Evolutionary conservation across 495 filamentous ascomycete genomes (phyloP).

Genomic region (Penicillium angulare): DNA sequence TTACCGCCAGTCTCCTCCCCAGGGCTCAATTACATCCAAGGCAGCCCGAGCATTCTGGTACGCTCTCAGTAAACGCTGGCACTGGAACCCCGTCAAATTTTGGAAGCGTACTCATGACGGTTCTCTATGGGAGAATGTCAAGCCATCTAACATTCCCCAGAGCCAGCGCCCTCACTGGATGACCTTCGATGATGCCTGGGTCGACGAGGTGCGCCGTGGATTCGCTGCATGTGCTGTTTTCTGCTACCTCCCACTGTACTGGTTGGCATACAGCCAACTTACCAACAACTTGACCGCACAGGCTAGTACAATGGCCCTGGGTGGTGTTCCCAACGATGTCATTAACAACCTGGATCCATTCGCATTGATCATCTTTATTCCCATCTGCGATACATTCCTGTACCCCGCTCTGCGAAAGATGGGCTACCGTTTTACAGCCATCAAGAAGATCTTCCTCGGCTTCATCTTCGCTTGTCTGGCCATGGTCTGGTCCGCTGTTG

Average conservation of each 20-base stretch:
- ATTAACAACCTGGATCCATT: conserved; percentile 71
- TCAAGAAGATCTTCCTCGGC: conserved; percentile 66
- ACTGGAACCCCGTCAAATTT: conserved; percentile 45
- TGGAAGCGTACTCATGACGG: conserved; percentile 43
- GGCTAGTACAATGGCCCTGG: conserved; percentile 46
- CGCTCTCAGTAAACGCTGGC: conserved; percentile 65
- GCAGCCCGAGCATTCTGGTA: conserved; percentile 53
- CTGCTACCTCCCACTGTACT: conserved; percentile 70
- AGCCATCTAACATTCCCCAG: conserved; percentile 54
- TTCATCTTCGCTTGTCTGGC: conserved; percentile 59
- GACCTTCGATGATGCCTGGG: conserved; percentile 74
- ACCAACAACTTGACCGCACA: conserved; percentile 63
- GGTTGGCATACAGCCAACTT: conserved; percentile 59
- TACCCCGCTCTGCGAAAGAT: conserved; percentile 61
- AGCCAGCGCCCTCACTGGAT: conserved; percentile 53
- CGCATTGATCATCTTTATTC: conserved; percentile 66
- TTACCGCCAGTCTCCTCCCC: conserved; percentile 58
- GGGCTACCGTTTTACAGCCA: conserved; percentile 61
- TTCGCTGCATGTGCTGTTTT: conserved; percentile 69
- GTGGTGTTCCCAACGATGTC: conserved; percentile 65
- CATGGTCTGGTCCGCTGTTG: conserved; percentile 58
- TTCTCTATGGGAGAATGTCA: conserved; percentile 61
- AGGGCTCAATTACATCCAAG: conserved; percentile 63
- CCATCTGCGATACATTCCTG: conserved; percentile 62
- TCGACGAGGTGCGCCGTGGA: conserved; percentile 68